Evolutionary conservation across 2,329 filamentous ascomycete genomes (phyloP).

Genomic region (Trichoderma guizhouense): DNA sequence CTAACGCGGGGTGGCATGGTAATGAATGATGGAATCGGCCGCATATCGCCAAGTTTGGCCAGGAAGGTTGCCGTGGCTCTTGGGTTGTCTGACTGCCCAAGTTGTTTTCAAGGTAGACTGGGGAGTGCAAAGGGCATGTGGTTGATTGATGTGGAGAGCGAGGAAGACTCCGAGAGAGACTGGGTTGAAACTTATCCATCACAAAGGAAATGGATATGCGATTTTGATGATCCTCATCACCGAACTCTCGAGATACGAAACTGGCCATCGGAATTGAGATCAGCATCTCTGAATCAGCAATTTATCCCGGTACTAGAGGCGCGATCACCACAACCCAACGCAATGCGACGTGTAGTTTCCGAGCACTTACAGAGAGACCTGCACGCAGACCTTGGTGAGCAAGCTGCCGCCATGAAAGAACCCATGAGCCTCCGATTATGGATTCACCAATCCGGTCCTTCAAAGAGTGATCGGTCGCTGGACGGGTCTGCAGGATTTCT

Average conservation of each 20-base stretch:
- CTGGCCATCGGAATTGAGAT: slow-evolving; percentile 29
- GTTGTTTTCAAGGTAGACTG: slow-evolving; percentile 66
- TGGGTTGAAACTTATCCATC: slow-evolving; percentile 68
- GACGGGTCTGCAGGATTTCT: slow-evolving; percentile 41
- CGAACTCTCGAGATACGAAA: slow-evolving; percentile 64
- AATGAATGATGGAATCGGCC: slow-evolving; percentile 66
- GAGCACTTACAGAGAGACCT: slow-evolving; percentile 50
- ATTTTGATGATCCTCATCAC: slow-evolving; percentile 46
- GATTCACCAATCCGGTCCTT: slow-evolving; percentile 42
- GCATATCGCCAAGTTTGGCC: slow-evolving; percentile 61
- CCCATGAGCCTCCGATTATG: slow-evolving; percentile 52
- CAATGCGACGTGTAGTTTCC: slow-evolving; percentile 48
- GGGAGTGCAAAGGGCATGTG: slow-evolving; percentile 74
- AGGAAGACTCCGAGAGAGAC: slow-evolving; percentile 38
- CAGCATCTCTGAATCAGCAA: slow-evolving; percentile 61
- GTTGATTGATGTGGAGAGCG: slow-evolving; percentile 55
- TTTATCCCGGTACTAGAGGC: slow-evolving; percentile 67
- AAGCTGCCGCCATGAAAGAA: slow-evolving; percentile 49
- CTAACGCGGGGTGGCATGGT: slow-evolving; percentile 39
- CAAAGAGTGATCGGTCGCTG: slow-evolving; percentile 37
- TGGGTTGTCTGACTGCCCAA: slow-evolving; percentile 53
- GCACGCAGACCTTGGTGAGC: slow-evolving; percentile 47
- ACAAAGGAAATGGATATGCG: slow-evolving; percentile 64
- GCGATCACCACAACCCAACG: slow-evolving; percentile 44
- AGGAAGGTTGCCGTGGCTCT: slow-evolving; percentile 48